phyloP scores from a whole-genome alignment of 345 rosid species.

The Pelargonium nanum region DNA sequence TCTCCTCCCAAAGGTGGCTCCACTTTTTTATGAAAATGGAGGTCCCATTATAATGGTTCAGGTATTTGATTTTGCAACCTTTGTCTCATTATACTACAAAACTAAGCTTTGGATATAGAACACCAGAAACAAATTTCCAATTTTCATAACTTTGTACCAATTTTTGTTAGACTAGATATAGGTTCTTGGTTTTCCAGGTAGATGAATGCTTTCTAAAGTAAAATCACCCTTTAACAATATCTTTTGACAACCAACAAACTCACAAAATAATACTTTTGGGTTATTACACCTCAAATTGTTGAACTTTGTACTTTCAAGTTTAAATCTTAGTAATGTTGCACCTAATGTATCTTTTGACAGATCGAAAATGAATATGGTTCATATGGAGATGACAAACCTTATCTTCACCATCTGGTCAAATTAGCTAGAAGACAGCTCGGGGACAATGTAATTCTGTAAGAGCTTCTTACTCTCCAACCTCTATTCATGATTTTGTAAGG shows the following conservation, averaged over 20 bases:
- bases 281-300: too few species aligned
- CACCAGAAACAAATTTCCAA: too few species aligned
- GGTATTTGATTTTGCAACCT: constrained; percentile 25
- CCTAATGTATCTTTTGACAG: constrained; percentile 25
- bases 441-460: constrained; percentile 57
- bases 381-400: constrained; percentile 77
- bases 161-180: too few species aligned
- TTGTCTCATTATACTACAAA: too few species aligned
- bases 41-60: constrained; percentile 93
- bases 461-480: constrained; percentile 11
- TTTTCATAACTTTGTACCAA: too few species aligned
- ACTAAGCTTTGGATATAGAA: too few species aligned
- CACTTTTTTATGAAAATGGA: constrained; percentile 67
- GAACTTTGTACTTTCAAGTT: constrained; percentile 5
- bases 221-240: too few species aligned
- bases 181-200: too few species aligned
- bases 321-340: background rate
- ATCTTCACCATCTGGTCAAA: constrained; percentile 54
- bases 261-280: background rate
- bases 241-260: too few species aligned
- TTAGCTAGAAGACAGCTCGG: constrained; percentile 62
- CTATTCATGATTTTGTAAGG: background rate
- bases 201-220: too few species aligned
- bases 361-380: constrained; percentile 97
- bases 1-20: constrained; percentile 56